Evolutionary conservation across 2,329 filamentous ascomycete genomes (phyloP), one percentile per base, ranked within the genome.

Genomic region (Cercospora sp.): DNA sequence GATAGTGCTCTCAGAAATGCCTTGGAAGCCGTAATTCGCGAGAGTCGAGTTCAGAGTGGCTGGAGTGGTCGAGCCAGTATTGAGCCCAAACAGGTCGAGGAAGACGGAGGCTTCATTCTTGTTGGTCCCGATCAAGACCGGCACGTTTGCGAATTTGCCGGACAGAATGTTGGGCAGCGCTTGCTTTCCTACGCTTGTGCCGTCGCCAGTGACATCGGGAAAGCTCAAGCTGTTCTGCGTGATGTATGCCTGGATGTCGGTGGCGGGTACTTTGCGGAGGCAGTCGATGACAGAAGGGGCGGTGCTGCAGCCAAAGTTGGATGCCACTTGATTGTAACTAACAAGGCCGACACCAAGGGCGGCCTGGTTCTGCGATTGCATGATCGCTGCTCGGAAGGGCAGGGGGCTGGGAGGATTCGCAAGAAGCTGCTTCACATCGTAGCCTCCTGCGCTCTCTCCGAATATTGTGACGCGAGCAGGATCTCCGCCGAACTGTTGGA

Each of bases 401-500:
- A 73, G 57, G 30, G 70, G 70, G 20, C 31, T 53, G 10, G 70
- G 70, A 45, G 70, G 70, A 10, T 70, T 60, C 5, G 70, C 69
- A 9, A 72, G 68, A 20, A 72, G 63, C 23, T 67, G 65, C 39
- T 69, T 67, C 63, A 68, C 51, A 26, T 55, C 64, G 28, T 66
- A 64, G 18, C 66, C 72, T n/a, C 72, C 72, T 16, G 72, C 72
- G 4, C 63, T 67, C 53, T 72, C 69, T 10, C 71, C 71, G 20
- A 71, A 72, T 3, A 72, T 45, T 1, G 71, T 72, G 12, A 72
- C 82, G 65, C 86, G 84, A 9, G 79, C 77, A 3, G 80, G 80
- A 73, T 90, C 85, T 1, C 88, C 89, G 0, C 87, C 87, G 59
- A 79, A 78, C 2, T 70, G 69, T 26, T 68, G 82, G 63, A 89